These are phyloP conservation scores for Wickerhamomyces canadensis DNA, from an alignment of 805 yeast species.

Conservation along the genomic window DNA sequence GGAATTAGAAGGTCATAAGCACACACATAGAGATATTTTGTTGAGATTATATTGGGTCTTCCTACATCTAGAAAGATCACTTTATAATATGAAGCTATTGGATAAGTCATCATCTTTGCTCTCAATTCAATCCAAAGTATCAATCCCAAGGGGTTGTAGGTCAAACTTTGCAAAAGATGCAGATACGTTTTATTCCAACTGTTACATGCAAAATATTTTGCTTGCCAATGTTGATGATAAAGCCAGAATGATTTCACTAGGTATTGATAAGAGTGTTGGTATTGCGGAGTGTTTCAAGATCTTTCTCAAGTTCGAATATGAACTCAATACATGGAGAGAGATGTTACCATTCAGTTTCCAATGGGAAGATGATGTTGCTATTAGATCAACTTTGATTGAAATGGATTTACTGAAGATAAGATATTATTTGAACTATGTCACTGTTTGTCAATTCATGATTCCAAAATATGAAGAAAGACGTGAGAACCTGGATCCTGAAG, in stretches of 20 bases:
- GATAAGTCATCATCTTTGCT: too few species aligned
- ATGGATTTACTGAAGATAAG: conserved; percentile 3
- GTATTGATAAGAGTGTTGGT: not conserved
- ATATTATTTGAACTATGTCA: not conserved
- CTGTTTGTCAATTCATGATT: conserved; percentile 4
- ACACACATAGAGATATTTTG: conserved; percentile 3
- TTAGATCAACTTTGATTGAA: not conserved
- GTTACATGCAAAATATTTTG: conserved; percentile 3
- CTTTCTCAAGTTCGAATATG: conserved; percentile 3
- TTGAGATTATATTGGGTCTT: conserved; percentile 3
- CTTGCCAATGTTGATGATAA: conserved; percentile 4
- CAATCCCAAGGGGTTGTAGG: conserved; percentile 4
- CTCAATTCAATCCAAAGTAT: too few species aligned
- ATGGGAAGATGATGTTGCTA: conserved; percentile 5
- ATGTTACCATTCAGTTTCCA: conserved; percentile 3
- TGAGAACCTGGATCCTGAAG: not conserved
- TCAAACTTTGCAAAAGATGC: conserved; percentile 4
- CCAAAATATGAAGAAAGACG: not conserved
- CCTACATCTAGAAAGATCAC: too few species aligned
- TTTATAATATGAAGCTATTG: too few species aligned
- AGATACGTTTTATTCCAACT: conserved; percentile 4
- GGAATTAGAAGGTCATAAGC: conserved; percentile 1
- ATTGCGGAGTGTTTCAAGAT: conserved; percentile 1
- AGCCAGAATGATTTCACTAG: conserved; percentile 1
- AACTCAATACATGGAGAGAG: conserved; percentile 4